These are phyloP conservation scores for Apiospora malaysiana DNA, from an alignment of 2,329 filamentous ascomycete species.

Conservation along the genomic window DNA sequence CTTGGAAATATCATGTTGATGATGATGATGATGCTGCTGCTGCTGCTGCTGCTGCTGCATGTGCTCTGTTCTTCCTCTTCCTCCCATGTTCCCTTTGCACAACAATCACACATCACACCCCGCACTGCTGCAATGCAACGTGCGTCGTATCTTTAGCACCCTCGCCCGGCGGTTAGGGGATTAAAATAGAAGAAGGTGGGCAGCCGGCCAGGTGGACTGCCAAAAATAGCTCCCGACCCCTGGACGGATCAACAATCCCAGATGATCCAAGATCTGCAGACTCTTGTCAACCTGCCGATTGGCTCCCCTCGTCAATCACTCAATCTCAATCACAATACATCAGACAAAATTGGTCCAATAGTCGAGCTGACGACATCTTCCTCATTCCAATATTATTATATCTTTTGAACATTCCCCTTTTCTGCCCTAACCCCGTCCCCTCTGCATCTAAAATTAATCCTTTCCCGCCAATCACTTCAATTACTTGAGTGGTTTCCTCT, in stretches of 20 bases:
- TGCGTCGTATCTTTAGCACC: slow-evolving; percentile 11
- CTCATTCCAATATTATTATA: not conserved
- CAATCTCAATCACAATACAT: too few species aligned
- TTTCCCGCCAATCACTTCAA: not conserved
- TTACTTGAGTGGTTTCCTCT: not conserved
- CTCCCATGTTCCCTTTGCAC: too few species aligned
- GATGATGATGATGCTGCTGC: too few species aligned
- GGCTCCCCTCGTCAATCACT: not conserved
- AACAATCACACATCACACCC: not conserved
- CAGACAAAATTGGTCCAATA: too few species aligned
- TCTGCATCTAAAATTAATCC: not conserved
- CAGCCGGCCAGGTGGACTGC: too few species aligned
- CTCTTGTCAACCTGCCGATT: not conserved
- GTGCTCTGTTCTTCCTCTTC: too few species aligned
- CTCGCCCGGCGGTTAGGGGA: slow-evolving; percentile 11
- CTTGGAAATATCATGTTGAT: too few species aligned
- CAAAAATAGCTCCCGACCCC: slow-evolving; percentile 14
- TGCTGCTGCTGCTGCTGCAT: too few species aligned
- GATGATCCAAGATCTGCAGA: slow-evolving; percentile 11
- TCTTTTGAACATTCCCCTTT: not conserved
- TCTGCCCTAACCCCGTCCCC: not conserved
- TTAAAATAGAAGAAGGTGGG: slow-evolving; percentile 18
- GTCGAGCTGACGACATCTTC: not conserved
- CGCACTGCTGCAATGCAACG: not conserved
- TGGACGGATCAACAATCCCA: not conserved